Conservation (phyloP, 257 asterid species). For the Solanum bukasovii region DNA sequence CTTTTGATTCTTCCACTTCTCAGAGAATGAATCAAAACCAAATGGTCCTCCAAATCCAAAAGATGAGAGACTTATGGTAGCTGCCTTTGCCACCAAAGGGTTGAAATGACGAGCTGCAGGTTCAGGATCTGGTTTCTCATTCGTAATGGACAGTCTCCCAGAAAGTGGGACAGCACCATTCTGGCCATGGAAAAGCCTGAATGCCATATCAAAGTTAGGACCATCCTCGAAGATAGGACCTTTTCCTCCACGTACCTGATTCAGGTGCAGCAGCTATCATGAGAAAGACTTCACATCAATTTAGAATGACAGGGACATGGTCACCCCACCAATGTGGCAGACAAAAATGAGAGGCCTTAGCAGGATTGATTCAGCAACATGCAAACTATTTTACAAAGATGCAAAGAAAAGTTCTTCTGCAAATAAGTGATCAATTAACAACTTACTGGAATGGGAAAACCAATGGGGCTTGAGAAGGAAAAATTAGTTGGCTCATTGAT, state of each 20-base stretch:
- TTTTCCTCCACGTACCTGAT: conserved; percentile 48
- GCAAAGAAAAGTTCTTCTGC: neutral
- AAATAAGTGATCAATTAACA: neutral
- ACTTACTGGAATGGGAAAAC: conserved; percentile 59
- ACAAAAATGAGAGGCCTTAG: neutral
- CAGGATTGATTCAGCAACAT: neutral
- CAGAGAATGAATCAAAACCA: conserved; percentile 68
- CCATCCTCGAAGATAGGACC: conserved; percentile 98
- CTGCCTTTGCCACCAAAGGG: conserved; percentile 92
- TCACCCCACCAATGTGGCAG: neutral
- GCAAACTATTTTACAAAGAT: neutral
- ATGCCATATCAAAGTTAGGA: conserved; percentile 81
- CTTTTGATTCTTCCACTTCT: conserved; percentile 49
- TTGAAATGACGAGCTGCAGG: conserved; percentile 51
- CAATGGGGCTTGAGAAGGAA: conserved; percentile 54
- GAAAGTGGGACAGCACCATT: conserved; percentile 87
- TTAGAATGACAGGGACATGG: neutral
- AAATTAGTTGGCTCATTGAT: conserved; percentile 83
- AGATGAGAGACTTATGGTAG: conserved; percentile 75
- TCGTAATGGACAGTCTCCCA: conserved; percentile 29
- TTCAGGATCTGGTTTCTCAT: conserved; percentile 38
- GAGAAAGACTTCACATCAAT: neutral
- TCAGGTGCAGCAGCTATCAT: neutral
- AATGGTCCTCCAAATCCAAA: conserved; percentile 88
- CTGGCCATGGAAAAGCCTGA: conserved; percentile 91